Conservation (phyloP, 257 asterid species). For the Fraxinus cuspidata region DNA sequence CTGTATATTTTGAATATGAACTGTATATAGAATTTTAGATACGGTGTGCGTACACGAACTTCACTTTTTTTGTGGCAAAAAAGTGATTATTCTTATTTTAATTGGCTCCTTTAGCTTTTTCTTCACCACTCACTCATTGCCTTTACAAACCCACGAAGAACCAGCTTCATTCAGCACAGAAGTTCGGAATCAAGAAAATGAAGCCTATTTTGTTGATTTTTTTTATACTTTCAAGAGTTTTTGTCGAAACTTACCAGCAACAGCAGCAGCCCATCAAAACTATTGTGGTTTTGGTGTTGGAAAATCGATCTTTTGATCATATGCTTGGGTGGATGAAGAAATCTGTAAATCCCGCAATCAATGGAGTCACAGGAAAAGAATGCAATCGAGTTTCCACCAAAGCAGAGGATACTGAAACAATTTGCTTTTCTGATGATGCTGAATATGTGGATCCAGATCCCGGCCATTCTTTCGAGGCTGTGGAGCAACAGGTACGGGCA, state of each 20-base stretch:
- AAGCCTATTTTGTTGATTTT: constrained; percentile 28
- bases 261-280: constrained; percentile 64
- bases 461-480: constrained; percentile 83
- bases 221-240: constrained; percentile 34
- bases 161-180: neutral
- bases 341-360: constrained; percentile 55
- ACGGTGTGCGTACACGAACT: neutral
- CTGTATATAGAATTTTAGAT: neutral
- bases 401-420: constrained; percentile 12
- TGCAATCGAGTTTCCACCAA: constrained; percentile 57
- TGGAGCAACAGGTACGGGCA: constrained; percentile 49
- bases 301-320: constrained; percentile 84
- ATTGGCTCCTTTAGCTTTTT: neutral
- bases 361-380: constrained; percentile 74
- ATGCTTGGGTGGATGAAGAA: constrained; percentile 89
- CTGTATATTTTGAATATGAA: neutral
- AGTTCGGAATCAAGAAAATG: constrained; percentile 27
- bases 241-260: constrained; percentile 34
- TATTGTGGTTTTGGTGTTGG: constrained; percentile 68
- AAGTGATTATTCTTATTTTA: constrained; percentile 5
- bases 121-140: neutral
- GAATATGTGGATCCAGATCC: constrained; percentile 83
- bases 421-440: constrained; percentile 71
- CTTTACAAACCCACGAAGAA: neutral
- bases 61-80: neutral